Conservation (phyloP, 768 basidiomycete genomes). For the Myochromella boudieri region DNA sequence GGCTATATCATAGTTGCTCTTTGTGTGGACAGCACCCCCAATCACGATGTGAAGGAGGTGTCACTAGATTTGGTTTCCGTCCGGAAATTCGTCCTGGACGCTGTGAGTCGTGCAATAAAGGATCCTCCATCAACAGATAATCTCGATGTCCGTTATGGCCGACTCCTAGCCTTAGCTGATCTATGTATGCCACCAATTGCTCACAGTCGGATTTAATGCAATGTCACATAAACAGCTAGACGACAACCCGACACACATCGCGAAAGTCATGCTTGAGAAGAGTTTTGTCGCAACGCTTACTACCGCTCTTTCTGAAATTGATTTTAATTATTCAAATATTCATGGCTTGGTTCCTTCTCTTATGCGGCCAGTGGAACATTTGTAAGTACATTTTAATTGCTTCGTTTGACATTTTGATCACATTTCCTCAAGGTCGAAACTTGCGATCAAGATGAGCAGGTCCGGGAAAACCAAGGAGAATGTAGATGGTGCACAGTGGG, state of each 20-base stretch:
- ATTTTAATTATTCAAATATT: constrained; percentile 93
- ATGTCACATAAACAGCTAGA: constrained; percentile 57
- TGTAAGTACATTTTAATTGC: constrained; percentile 52
- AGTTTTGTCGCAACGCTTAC: constrained; percentile 91
- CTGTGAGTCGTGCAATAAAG: constrained; percentile 82
- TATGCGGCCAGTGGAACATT: constrained; percentile 81
- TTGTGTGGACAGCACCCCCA: constrained; percentile 80
- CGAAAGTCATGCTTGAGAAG: constrained; percentile 98
- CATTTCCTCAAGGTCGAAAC: constrained; percentile 69
- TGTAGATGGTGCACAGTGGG: constrained; percentile 45
- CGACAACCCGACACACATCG: constrained; percentile 87
- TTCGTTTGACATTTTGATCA: constrained; percentile 13
- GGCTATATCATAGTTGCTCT: constrained; percentile 89
- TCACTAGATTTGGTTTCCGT: constrained; percentile 80
- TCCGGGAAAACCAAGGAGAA: constrained; percentile 62
- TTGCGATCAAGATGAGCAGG: constrained; percentile 98
- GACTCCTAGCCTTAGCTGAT: constrained; percentile 83
- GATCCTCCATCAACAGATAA: constrained; percentile 62
- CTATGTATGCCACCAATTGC: too few relatives aligned
- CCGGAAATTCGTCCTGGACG: constrained; percentile 91
- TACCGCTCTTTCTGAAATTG: constrained; percentile 84
- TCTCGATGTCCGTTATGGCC: constrained; percentile 80
- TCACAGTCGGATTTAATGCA: too few relatives aligned
- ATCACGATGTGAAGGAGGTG: constrained; percentile 72
- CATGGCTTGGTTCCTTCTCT: constrained; percentile 84